Conservation (phyloP, 2,329 filamentous ascomycete genomes). For the Paraconiothyrium sp. region DNA sequence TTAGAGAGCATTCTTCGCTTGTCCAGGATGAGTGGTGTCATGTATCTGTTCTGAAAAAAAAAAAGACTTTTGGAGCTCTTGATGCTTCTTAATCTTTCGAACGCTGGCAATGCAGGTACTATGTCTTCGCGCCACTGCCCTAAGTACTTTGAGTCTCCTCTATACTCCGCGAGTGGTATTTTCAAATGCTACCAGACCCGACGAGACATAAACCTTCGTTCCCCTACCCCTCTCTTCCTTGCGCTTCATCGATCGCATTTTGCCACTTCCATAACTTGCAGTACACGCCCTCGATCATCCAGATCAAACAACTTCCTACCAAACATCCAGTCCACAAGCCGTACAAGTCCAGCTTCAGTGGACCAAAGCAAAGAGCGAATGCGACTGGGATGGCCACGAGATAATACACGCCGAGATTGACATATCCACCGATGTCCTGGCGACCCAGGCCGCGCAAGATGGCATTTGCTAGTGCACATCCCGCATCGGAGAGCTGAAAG, state of each 20-base stretch:
- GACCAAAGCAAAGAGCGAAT: slow-evolving; percentile 47
- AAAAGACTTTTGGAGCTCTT: not conserved
- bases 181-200: not conserved
- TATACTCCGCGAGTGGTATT: not conserved
- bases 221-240: slow-evolving; percentile 28
- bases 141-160: not conserved
- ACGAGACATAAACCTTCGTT: not conserved
- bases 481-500: slow-evolving; percentile 52
- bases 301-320: slow-evolving; percentile 45
- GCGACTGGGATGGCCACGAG: slow-evolving; percentile 49
- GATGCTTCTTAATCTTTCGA: not conserved
- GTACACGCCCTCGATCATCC: slow-evolving; percentile 43
- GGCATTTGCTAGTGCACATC: slow-evolving; percentile 48
- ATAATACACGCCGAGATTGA: slow-evolving; percentile 52
- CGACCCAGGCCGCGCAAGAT: slow-evolving; percentile 50
- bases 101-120: not conserved
- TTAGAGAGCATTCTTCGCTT: not conserved
- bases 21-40: not conserved
- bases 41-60: not conserved
- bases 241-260: slow-evolving; percentile 43
- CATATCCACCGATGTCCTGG: slow-evolving; percentile 51
- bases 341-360: slow-evolving; percentile 44
- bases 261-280: slow-evolving; percentile 44
- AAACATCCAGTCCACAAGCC: slow-evolving; percentile 52
- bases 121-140: not conserved